These are phyloP conservation scores for Babesia bovis DNA, from an alignment of 169 alveolate species.

Conservation along the genomic window DNA sequence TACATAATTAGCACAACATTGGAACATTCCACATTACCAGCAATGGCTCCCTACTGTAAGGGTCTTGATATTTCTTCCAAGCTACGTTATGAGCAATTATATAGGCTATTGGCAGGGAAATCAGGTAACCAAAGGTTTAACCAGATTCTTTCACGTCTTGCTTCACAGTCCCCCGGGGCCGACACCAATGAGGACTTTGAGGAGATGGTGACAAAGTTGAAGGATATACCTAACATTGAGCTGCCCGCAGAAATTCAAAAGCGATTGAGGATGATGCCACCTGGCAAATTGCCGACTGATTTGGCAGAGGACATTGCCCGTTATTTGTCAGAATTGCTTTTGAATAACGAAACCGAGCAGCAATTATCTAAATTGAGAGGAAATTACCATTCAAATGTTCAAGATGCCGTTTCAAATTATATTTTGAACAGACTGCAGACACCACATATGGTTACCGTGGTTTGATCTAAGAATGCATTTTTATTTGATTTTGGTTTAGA, in stretches of 20 bases:
- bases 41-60: neutral
- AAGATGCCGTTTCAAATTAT: neutral
- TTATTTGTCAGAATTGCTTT: too few relatives aligned
- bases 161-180: too few relatives aligned
- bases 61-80: neutral
- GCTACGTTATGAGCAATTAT: neutral
- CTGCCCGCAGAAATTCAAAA: too few relatives aligned
- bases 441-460: neutral
- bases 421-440: neutral
- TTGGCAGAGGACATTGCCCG: neutral
- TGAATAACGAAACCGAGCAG: neutral
- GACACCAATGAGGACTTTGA: too few relatives aligned
- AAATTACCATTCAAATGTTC: neutral
- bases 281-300: too few relatives aligned
- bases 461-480: too few relatives aligned
- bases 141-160: too few relatives aligned
- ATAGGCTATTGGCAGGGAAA: neutral
- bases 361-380: neutral
- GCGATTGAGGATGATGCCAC: too few relatives aligned
- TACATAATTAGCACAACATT: neutral
- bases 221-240: too few relatives aligned
- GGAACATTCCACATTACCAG: neutral
- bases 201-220: too few relatives aligned
- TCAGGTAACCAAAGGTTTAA: neutral
- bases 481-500: too few relatives aligned